Percentiles rank a stretch among this genome's conserved stretches.
These are phyloP conservation scores for Saccharomyces kudriavzevii DNA, from an alignment of 805 yeast species.

Conservation along the genomic window DNA sequence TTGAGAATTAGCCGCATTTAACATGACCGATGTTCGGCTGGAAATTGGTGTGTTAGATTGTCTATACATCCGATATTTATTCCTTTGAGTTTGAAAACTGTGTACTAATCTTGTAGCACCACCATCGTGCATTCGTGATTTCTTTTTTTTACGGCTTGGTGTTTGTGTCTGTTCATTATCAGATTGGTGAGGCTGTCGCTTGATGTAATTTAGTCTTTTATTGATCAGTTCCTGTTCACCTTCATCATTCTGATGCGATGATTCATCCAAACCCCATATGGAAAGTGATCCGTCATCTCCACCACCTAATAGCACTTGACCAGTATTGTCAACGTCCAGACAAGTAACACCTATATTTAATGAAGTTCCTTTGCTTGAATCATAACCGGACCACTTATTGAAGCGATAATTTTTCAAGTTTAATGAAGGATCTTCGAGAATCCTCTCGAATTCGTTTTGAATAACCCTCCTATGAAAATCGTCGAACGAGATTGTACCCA, in stretches of 20 bases:
- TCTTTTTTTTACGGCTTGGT: not conserved
- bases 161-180: not conserved
- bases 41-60: conserved; percentile 4
- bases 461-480: conserved; percentile 7
- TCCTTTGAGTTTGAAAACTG: conserved; percentile 15
- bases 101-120: conserved; percentile 10
- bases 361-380: not conserved
- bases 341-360: conserved; percentile 8
- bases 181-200: not conserved
- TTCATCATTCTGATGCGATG: conserved; percentile 10
- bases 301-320: conserved; percentile 15
- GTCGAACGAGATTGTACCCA: conserved; percentile 8
- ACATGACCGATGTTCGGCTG: not conserved
- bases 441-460: conserved; percentile 15
- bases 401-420: not conserved
- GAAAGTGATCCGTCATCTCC: conserved; percentile 32
- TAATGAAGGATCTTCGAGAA: conserved; percentile 11
- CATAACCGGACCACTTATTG: not conserved
- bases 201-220: conserved; percentile 21
- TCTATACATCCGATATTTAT: conserved; percentile 18
- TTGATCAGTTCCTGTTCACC: conserved; percentile 20
- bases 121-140: not conserved
- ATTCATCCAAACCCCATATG: conserved; percentile 25
- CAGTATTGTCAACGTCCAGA: conserved; percentile 16
- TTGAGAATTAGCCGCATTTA: not conserved